These are phyloP conservation scores for Panicum virgatum DNA, from an alignment of 202 grass and related monocot species.

Conservation along the genomic window DNA sequence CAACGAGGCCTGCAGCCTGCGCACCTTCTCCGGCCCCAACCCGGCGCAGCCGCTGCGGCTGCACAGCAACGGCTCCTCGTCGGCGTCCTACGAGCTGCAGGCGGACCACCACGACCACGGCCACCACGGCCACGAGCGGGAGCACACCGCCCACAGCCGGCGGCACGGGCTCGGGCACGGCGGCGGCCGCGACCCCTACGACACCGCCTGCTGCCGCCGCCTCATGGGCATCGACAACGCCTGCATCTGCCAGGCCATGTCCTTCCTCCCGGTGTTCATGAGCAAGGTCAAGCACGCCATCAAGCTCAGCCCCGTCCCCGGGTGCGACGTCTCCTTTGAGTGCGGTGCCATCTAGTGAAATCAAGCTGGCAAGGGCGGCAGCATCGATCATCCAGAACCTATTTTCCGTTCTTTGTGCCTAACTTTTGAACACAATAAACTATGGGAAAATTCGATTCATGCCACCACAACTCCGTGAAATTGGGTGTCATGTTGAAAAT, in stretches of 20 bases:
- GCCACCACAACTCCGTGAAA: too few species aligned
- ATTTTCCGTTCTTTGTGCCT: neutral
- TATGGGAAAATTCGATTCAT: too few species aligned
- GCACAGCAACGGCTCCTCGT: slow-evolving; percentile 33
- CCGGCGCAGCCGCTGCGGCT: slow-evolving; percentile 37
- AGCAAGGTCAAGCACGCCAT: slow-evolving; percentile 71
- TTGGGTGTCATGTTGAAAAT: too few species aligned
- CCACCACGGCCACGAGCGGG: slow-evolving; percentile 13
- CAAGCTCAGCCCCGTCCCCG: slow-evolving; percentile 62
- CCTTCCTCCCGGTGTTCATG: slow-evolving; percentile 73
- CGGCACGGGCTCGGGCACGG: slow-evolving; percentile 30
- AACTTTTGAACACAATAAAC: neutral
- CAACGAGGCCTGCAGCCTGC: slow-evolving; percentile 53
- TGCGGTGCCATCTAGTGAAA: slow-evolving; percentile 52
- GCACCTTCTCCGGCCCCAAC: slow-evolving; percentile 29
- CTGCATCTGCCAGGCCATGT: slow-evolving; percentile 82
- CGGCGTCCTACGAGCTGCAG: slow-evolving; percentile 34
- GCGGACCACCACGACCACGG: neutral
- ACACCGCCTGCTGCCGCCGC: slow-evolving; percentile 77
- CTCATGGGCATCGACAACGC: slow-evolving; percentile 76
- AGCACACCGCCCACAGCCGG: neutral
- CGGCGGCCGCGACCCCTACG: slow-evolving; percentile 43
- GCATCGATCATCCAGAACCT: neutral
- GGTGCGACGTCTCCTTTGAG: slow-evolving; percentile 74
- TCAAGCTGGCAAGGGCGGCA: neutral